Base-by-base conservation (phyloP, 2,329 filamentous ascomycete species). In the Knoxdaviesia capensis region DNA sequence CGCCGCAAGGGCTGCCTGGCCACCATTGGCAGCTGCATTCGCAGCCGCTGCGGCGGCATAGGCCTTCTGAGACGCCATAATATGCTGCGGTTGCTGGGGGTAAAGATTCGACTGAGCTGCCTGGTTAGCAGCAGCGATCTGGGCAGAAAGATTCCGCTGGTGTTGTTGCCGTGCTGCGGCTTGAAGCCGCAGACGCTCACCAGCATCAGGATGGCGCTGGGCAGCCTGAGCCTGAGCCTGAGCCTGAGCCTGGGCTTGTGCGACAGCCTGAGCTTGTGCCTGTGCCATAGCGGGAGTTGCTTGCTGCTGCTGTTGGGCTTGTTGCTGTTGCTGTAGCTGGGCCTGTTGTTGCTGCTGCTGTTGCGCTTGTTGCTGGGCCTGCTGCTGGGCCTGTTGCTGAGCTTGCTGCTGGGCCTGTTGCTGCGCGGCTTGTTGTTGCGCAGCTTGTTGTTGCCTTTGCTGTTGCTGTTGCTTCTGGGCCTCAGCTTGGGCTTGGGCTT, bases 241-340 rank as follows among this genome's bases (percentile, higher is more conserved):
- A 10, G 55, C 55, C 45, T 60, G 57, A 6, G 52, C 54, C 41
- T 58, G 58, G 11, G 38, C 39, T 40, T 44, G 45, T 8, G 41
- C 42, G 10, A 37, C 38, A 8, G 39, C 39, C 9, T 41, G 49
- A 7, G 47, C 45, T 40, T 61, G 57, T 6, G 54, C 54, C 46
- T 59, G 56, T 8, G 52, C 56, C 36, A 57, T 56, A 33, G 46
- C 35, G 31, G 40, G 40, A 20, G 40, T 34, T 7, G 49, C 46
- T 39, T 53, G 50, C 36, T 54, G 51, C 39, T 53, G 50, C 36
- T 54, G 51, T 31, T 50, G 44, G 42, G 45, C 38, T 49, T 49
- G 48, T 62, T 59, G 54, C 35, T 56, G 59, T 11, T 54, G 55
- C 43, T 59, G 55, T 20, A 52, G 48, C 39, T 50, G 61, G 32